Evolutionary conservation across 2,329 filamentous ascomycete genomes (phyloP).

Genomic region (Cordyceps militaris): DNA sequence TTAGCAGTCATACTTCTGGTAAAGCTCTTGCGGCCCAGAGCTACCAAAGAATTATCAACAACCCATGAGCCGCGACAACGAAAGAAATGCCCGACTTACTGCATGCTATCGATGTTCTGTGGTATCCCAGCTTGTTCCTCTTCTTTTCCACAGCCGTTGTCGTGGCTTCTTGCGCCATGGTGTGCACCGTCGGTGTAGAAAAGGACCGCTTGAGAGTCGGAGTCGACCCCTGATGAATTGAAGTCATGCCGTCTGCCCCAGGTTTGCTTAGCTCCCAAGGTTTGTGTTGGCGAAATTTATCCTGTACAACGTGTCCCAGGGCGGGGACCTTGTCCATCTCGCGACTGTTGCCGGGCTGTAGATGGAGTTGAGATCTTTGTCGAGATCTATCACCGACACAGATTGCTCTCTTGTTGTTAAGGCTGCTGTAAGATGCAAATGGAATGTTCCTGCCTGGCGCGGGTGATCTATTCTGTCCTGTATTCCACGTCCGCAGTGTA

Average conservation of each 20-base stretch:
- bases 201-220: constrained; percentile 5
- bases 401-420: not conserved
- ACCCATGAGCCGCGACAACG: not conserved
- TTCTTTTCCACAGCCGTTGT: constrained; percentile 36
- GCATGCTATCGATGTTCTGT: constrained; percentile 83
- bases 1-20: not conserved
- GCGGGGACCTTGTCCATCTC: not conserved
- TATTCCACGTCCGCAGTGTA: not conserved
- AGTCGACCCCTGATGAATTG: not conserved
- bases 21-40: not conserved
- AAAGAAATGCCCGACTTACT: constrained; percentile 50
- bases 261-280: not conserved
- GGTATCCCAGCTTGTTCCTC: constrained; percentile 84
- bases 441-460: not conserved
- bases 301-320: not conserved
- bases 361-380: not conserved
- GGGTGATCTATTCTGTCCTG: not conserved
- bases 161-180: constrained; percentile 14
- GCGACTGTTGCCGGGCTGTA: not conserved
- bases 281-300: not conserved
- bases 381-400: too few relatives aligned
- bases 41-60: not conserved
- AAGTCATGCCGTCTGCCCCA: not conserved
- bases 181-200: constrained; percentile 6
- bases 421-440: not conserved